Base-by-base conservation (phyloP, 2,329 filamentous ascomycete genomes). In the Fusarium sp. region DNA sequence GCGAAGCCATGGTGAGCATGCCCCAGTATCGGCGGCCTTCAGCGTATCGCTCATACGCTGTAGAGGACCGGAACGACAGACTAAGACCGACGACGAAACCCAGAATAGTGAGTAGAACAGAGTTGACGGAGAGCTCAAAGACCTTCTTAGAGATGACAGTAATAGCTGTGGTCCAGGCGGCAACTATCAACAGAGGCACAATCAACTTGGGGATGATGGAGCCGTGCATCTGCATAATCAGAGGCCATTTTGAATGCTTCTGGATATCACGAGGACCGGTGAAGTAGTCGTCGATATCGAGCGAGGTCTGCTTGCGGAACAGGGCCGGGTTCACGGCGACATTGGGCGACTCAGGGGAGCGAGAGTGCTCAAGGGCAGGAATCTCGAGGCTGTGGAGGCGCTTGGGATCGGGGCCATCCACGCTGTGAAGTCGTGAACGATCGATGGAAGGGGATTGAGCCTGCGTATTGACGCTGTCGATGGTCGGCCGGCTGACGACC, bases 1-100 rank as follows among this genome's bases (percentile, higher is more conserved):
- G 84, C 74, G 85, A 82, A 75, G 92, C 91, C 78, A 86, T 84
- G 58, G 86, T 88, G 72, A 90, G 82, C 60, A 87, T 82, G 1
- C 89, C 84, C 89, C 89, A 91, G 73, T 85, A 88, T 72, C 88
- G 89, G 39, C 90, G 85, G 39, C 90, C 90, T 68, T 92, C 90
- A 41, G 84, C 85, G 76, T 90, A 90, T 71, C 91, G 88, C 80
- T 95, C 92, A 73, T 95, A 95, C 10, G 92, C 92, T 8, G 92
- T 93, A 3, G 91, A 90, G 68, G 88, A 92, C 62, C 92, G 89
- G 82, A 95, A 94, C 1, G 91, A 94, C 36, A 95, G 85, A n/a
- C 90, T 88, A 63, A 95, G 82, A 87, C 90, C 90, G 78, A 95
- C 92, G 64, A 95, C 91, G 82, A 95, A 94, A 91, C 92, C 92